phyloP scores from a whole-genome alignment of 2,329 filamentous ascomycete species.

The Lecanicillium sp. region DNA sequence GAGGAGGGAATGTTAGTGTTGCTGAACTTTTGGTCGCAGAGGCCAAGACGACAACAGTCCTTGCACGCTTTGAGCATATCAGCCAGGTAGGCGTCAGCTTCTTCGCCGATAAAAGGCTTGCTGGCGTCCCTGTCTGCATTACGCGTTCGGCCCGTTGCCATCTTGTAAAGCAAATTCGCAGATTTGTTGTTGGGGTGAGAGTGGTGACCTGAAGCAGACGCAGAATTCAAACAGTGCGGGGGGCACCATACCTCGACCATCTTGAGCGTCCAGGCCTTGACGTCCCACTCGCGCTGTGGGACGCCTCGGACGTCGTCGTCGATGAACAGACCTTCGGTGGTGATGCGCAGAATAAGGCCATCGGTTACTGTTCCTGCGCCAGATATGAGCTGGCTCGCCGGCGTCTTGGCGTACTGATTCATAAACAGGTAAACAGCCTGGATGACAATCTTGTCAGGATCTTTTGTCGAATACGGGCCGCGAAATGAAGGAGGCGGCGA shows the following conservation, averaged over 20 bases:
- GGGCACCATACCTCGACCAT: constrained; percentile 81
- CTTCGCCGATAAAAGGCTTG: constrained; percentile 50
- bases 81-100: constrained; percentile 55
- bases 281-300: constrained; percentile 95
- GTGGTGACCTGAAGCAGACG: constrained; percentile 28
- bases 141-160: constrained; percentile 36
- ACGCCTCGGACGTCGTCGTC: constrained; percentile 90
- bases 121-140: constrained; percentile 38
- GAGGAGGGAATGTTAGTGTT: constrained; percentile 32
- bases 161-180: constrained; percentile 38
- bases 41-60: constrained; percentile 49
- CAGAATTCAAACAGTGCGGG: constrained; percentile 47
- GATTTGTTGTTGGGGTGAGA: constrained; percentile 22
- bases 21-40: constrained; percentile 35
- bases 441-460: constrained; percentile 94
- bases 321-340: constrained; percentile 90
- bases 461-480: constrained; percentile 74
- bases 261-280: constrained; percentile 97
- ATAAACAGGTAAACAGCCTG: constrained; percentile 89
- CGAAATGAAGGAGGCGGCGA: constrained; percentile 74
- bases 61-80: constrained; percentile 58
- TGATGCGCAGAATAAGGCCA: constrained; percentile 83
- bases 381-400: constrained; percentile 80
- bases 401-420: constrained; percentile 80
- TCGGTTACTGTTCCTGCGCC: constrained; percentile 82